Conservation (phyloP, 2,329 filamentous ascomycete genomes). For the Lecanosticta acicola region DNA sequence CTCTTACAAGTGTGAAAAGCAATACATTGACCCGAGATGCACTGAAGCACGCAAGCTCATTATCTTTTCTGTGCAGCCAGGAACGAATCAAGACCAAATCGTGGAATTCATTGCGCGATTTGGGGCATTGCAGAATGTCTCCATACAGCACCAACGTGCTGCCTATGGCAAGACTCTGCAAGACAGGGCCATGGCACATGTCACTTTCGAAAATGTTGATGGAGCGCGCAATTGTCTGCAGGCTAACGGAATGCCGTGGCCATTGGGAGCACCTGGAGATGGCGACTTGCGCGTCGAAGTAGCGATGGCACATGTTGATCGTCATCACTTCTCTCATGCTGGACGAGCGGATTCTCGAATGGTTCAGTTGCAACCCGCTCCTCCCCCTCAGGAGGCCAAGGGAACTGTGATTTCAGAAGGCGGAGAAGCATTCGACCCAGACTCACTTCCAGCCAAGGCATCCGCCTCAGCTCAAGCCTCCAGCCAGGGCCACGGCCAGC, state of each 20-base stretch:
- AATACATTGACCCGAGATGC: not conserved
- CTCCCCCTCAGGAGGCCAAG: too few relatives aligned
- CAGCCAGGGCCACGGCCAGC: not conserved
- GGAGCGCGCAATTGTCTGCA: constrained; percentile 1
- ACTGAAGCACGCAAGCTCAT: constrained; percentile 14
- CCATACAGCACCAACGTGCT: not conserved
- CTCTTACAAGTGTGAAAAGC: not conserved
- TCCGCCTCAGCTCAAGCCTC: too few relatives aligned
- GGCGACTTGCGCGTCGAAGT: too few relatives aligned
- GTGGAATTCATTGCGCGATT: too few relatives aligned
- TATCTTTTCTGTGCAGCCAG: constrained; percentile 5
- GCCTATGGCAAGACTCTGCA: too few relatives aligned
- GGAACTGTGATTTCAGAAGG: too few relatives aligned
- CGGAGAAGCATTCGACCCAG: too few relatives aligned
- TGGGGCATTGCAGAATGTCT: not conserved
- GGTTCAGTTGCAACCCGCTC: too few relatives aligned
- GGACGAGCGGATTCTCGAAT: too few relatives aligned
- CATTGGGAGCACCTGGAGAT: not conserved
- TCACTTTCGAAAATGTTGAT: not conserved
- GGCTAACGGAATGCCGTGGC: not conserved
- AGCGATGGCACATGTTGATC: too few relatives aligned
- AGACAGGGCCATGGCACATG: not conserved
- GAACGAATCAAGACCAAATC: not conserved
- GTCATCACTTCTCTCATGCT: too few relatives aligned
- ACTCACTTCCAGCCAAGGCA: too few relatives aligned